Base-by-base conservation (phyloP, 495 filamentous ascomycete species). In the Rhizodiscina lignyota region DNA sequence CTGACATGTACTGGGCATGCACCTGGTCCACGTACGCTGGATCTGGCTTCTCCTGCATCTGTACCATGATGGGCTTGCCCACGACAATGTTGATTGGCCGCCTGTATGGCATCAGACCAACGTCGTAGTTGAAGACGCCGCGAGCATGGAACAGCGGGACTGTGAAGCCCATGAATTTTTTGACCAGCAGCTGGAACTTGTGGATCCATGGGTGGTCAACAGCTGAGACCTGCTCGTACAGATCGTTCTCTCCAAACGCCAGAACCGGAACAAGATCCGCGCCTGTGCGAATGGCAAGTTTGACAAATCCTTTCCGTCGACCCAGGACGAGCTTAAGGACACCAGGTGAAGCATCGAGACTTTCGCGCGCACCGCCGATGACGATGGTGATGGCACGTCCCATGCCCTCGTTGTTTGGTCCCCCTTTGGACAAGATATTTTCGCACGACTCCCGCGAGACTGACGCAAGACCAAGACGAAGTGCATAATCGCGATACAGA, bases 71-170 rank as follows among this genome's bases (percentile, higher is more conserved):
- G 2, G 85, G 82, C 38, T 66, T 61, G 2, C 86, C 87, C 4
- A 92, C 80, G 5, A 97, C 86, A 22, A 92, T 68, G 48, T 96
- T 87, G 27, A 97, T 44, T 12, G 84, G 77, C 23, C 74, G 61
- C 22, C 91, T 70, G 55, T 96, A 96, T 4, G 89, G 89, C 81
- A 96, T 80, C 35, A 96, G 50, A 0, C 89, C 89, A 1, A 94
- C 81, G 52, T 97, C 89, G 43, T 97, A 96, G 49, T 97, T 97
- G 55, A 96, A 94, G 5, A 96, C 77, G 1, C 89, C 89, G 12
- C 84, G 54, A 1, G 85, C 86, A 57, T 93, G 86, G 38, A 94
- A 74, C 20, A 94, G 58, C 2, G 89, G 89, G 2, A 96, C 64
- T 0, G 89, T 96, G 47, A 94, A 97, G n/a, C 89, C 89, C 54